Percentiles rank a stretch among this genome's conserved stretches.
Evolutionary conservation across 1,284 basidiomycete species (phyloP).

Genomic region (Moesziomyces globuligerus): DNA sequence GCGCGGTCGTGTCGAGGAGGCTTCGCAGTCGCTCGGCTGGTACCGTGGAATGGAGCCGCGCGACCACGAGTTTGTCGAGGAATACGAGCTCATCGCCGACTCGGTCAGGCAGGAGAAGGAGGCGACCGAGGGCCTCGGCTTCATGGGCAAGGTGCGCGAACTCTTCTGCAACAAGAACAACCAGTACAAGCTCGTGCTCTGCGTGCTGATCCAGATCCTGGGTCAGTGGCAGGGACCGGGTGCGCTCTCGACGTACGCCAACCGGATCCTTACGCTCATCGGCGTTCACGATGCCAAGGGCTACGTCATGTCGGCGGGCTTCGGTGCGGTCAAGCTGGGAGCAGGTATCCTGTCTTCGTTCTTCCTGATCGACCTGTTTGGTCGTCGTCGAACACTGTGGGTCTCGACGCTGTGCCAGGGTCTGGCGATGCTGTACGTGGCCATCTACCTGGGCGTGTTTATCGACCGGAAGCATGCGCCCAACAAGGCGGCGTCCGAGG

Average conservation of each 20-base stretch:
- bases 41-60: slow-evolving; percentile 42
- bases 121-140: slow-evolving; percentile 30
- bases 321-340: slow-evolving; percentile 43
- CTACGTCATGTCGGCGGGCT: slow-evolving; percentile 46
- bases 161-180: slow-evolving; percentile 43
- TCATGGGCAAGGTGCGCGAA: slow-evolving; percentile 31
- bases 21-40: slow-evolving; percentile 73
- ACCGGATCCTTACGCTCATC: slow-evolving; percentile 39
- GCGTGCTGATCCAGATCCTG: slow-evolving; percentile 39
- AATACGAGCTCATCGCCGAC: slow-evolving; percentile 42
- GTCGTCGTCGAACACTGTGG: slow-evolving; percentile 44
- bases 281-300: slow-evolving; percentile 37
- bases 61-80: slow-evolving; percentile 31
- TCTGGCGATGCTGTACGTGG: slow-evolving; percentile 42
- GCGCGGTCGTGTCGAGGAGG: slow-evolving; percentile 72
- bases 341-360: slow-evolving; percentile 46
- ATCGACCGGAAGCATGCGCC: slow-evolving; percentile 32
- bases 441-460: slow-evolving; percentile 44
- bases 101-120: slow-evolving; percentile 37
- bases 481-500: slow-evolving; percentile 35
- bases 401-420: slow-evolving; percentile 37
- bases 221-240: slow-evolving; percentile 46
- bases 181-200: slow-evolving; percentile 45
- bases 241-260: slow-evolving; percentile 48
- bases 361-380: slow-evolving; percentile 49